These are phyloP conservation scores for Cocos nucifera DNA, from an alignment of 176 grass and related monocot species.

Conservation along the genomic window DNA sequence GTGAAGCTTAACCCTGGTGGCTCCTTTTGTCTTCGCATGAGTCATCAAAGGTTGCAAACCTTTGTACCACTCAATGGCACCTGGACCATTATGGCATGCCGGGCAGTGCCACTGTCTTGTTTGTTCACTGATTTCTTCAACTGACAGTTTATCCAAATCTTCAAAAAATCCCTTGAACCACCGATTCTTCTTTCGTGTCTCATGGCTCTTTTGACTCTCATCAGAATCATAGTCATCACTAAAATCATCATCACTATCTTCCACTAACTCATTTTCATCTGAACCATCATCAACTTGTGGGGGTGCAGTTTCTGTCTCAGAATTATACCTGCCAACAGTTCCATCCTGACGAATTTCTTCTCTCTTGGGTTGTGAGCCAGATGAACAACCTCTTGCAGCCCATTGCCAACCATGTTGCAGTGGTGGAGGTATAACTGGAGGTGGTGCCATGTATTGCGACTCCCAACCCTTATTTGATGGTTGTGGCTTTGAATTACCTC, in stretches of 20 bases:
- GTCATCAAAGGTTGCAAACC: conserved; percentile 69
- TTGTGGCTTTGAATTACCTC: conserved; percentile 30
- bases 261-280: conserved; percentile 40
- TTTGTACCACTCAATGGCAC: conserved; percentile 87
- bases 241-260: conserved; percentile 54
- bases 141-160: conserved; percentile 37
- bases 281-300: conserved; percentile 18
- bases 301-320: conserved; percentile 10
- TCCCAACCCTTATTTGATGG: conserved; percentile 25
- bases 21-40: conserved; percentile 81
- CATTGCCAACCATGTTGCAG: conserved; percentile 49
- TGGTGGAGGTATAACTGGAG: conserved; percentile 31
- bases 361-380: conserved; percentile 32
- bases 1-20: conserved; percentile 64
- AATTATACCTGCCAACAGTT: conserved; percentile 10
- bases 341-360: conserved; percentile 23
- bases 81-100: conserved; percentile 83
- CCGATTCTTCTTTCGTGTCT: conserved; percentile 55
- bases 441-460: conserved; percentile 25
- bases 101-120: conserved; percentile 60
- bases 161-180: conserved; percentile 78
- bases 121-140: conserved; percentile 55
- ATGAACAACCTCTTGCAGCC: conserved; percentile 34
- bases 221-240: conserved; percentile 75
- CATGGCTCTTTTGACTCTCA: conserved; percentile 56